A percentile compares a stretch with the other conserved stretches of the same genome.
Evolutionary conservation across 805 yeast genomes (phyloP).

Genomic region (Candida hispaniensis): DNA sequence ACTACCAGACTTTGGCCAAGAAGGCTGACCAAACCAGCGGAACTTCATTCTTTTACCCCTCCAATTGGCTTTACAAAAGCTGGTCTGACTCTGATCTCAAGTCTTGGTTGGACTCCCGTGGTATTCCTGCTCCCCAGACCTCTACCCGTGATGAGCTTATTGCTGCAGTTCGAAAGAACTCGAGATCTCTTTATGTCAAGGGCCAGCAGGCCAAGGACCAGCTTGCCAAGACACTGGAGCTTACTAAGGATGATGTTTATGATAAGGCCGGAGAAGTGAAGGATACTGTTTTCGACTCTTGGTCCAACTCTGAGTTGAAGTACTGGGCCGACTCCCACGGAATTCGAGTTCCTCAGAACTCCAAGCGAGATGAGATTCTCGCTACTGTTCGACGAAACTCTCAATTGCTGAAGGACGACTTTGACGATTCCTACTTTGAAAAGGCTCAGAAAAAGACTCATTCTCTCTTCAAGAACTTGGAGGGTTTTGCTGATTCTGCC

Average conservation of each 20-base stretch:
- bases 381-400: constrained; percentile 27
- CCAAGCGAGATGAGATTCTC: constrained; percentile 20
- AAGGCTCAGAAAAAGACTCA: constrained; percentile 20
- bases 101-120: constrained; percentile 29
- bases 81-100: constrained; percentile 29
- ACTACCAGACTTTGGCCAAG: constrained; percentile 12
- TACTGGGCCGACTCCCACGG: constrained; percentile 36
- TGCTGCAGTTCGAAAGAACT: constrained; percentile 29
- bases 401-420: constrained; percentile 25
- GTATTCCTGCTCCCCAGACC: constrained; percentile 25
- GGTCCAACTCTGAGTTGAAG: constrained; percentile 35
- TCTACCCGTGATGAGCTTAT: constrained; percentile 28
- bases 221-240: constrained; percentile 27
- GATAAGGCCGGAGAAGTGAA: constrained; percentile 31
- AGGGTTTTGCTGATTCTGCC: constrained; percentile 18
- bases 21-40: constrained; percentile 4
- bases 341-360: constrained; percentile 21
- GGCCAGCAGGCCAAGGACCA: constrained; percentile 25
- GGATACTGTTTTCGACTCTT: constrained; percentile 32
- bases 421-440: constrained; percentile 15
- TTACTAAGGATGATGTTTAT: constrained; percentile 27
- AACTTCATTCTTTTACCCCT: constrained; percentile 9
- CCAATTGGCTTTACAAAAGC: constrained; percentile 25
- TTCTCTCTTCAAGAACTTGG: constrained; percentile 20
- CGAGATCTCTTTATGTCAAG: constrained; percentile 21